Conservation (phyloP, 805 yeast species). For the Metschnikowia picachoensis region DNA sequence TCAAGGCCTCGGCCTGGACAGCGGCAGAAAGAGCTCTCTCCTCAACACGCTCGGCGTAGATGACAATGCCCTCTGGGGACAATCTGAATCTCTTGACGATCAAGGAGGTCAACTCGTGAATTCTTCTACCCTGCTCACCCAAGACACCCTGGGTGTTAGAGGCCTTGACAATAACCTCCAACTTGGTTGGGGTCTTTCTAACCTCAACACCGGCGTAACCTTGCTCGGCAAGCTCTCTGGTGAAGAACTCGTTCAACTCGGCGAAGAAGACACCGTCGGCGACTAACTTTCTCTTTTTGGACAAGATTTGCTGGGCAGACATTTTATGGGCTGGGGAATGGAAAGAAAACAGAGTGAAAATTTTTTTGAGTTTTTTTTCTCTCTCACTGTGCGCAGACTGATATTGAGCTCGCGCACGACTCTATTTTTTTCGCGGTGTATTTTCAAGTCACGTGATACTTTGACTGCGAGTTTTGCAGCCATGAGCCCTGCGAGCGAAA, state of each 20-base stretch:
- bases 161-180: conserved; percentile 98
- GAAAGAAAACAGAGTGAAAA: conserved; percentile 2
- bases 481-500: not conserved
- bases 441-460: not conserved
- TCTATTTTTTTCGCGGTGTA: not conserved
- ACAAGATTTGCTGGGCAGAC: conserved; percentile 49
- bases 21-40: conserved; percentile 99
- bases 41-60: conserved; percentile 98
- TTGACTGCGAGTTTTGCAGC: not conserved
- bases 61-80: conserved; percentile 86
- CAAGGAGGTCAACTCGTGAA: conserved; percentile 96
- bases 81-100: conserved; percentile 98
- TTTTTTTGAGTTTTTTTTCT: conserved; percentile 2
- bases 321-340: conserved; percentile 16
- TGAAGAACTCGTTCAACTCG: conserved; percentile 99
- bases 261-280: conserved; percentile 99
- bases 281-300: conserved; percentile 98
- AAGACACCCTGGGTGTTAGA: conserved; percentile 97
- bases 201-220: conserved; percentile 99
- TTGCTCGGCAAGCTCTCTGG: conserved; percentile 99
- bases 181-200: conserved; percentile 96
- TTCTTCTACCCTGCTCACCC: conserved; percentile 99
- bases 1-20: conserved; percentile 98
- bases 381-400: conserved; percentile 2
- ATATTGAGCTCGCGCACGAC: conserved; percentile 7